Base-by-base conservation (phyloP, 2,329 filamentous ascomycete species). In the Malbranchea zuffiana region DNA sequence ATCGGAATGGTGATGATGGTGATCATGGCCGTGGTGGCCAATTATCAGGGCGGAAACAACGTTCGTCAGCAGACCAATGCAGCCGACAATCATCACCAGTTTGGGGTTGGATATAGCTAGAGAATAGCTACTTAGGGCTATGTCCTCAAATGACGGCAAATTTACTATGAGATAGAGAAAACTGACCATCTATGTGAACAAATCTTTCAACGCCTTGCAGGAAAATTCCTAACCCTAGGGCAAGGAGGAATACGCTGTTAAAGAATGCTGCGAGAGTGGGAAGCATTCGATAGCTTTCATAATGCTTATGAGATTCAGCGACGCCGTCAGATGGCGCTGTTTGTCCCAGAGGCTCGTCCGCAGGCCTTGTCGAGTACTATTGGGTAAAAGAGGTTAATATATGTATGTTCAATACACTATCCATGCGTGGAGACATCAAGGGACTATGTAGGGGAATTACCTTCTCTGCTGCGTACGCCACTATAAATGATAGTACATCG, bases 161-260 rank as follows among this genome's bases (percentile, higher is more conserved):
- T 21, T 16, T 19, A 12, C 1, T 7, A 6, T 16, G 15, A 16
- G 16, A 12, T 21, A 11, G 28, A 39, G 38, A 37, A 7, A 17
- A 4, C 65, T 43, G 50, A 74, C 71, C 57, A 43, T 72, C 55
- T 3, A 79, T 51, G 3, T 68, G 61, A 13, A 79, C 65, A 49
- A 83, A 83, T 23, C 80, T 66, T 56, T 86, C 79, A 34, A 86
- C 68, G 0, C 80, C 77, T 51, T 86, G 81, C 2, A 86, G 60
- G 21, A 80, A 69, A 33, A 86, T 82, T 54, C 78, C 83, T 23
- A 85, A 57, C 1, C 79, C 79, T 2, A 87, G 62, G 1, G 78
- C 80, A 11, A 85, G 57, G 1, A 87, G 67, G 41, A 87, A 82
- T 1, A 78, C 75, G 10, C 81, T 81, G 49, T 87, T 87, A 67